Percentiles rank a stretch among this genome's conserved stretches.
These are phyloP conservation scores for Dryadomyces quercus-mongolicae DNA, from an alignment of 2,329 filamentous ascomycete species.

Conservation along the genomic window DNA sequence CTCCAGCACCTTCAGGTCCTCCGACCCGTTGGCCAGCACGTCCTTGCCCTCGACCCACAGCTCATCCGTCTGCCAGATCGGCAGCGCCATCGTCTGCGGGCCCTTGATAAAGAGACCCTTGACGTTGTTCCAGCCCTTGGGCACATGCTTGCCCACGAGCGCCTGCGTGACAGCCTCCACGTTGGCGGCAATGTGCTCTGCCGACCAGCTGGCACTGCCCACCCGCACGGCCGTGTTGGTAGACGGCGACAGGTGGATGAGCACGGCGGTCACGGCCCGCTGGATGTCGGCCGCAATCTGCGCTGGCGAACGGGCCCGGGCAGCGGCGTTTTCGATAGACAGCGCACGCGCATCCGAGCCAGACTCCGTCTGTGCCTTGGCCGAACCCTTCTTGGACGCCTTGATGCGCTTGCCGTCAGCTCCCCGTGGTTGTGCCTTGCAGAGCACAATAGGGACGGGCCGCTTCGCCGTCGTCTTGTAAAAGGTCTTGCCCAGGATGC, in stretches of 20 bases:
- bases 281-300: constrained; percentile 72
- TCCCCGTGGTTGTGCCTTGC: constrained; percentile 45
- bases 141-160: constrained; percentile 67
- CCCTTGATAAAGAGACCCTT: constrained; percentile 83
- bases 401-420: constrained; percentile 47
- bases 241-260: constrained; percentile 67
- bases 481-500: constrained; percentile 79
- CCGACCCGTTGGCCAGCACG: constrained; percentile 47
- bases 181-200: constrained; percentile 72
- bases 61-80: constrained; percentile 90
- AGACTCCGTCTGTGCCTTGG: constrained; percentile 50
- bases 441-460: constrained; percentile 70
- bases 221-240: constrained; percentile 73
- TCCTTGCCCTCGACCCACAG: constrained; percentile 72
- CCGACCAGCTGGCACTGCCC: constrained; percentile 60
- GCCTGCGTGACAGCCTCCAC: constrained; percentile 56
- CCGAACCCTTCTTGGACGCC: constrained; percentile 31
- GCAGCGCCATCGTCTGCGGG: constrained; percentile 73
- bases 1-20: constrained; percentile 31
- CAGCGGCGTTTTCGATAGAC: constrained; percentile 40
- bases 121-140: constrained; percentile 80
- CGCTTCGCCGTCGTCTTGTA: constrained; percentile 76
- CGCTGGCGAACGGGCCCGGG: constrained; percentile 40
- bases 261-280: constrained; percentile 61
- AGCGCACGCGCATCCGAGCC: constrained; percentile 63